Base-by-base conservation (phyloP, 192 early-diverging fungal species). In the Entomortierella beljakovae region DNA sequence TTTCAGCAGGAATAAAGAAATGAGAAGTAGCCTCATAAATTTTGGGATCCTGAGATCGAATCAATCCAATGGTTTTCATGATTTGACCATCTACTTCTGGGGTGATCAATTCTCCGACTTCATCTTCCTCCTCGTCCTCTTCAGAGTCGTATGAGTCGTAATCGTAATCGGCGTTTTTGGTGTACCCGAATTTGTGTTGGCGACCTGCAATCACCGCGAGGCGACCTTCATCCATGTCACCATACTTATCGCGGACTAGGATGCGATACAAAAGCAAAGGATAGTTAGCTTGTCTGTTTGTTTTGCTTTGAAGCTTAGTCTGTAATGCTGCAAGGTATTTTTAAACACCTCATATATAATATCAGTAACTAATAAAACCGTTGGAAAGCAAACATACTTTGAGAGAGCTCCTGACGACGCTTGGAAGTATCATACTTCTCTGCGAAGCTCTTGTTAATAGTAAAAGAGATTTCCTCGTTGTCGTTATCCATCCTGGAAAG, bases 81-180 rank as follows among this genome's bases (percentile, higher is more conserved):
- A 99, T 98, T 80, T 97, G 94, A 8, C 90, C 92, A 64, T 99
- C 96, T 10, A 98, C 75, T 32, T 92, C 94, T 7, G 96, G 94
- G 6, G 96, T 96, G 10, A 96, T 83, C 25, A 98, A 85, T 61
- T 90, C 90, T 34, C 90, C 94, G 50, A 84, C 81, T 63, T 93
- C 92, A 74, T 95, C 94, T 66, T 95, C 94, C 28, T 91, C 91
- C 28, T 89, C 91, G 35, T 92, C 92, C 8, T 77, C 74, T 31
- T 89, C 89, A 23, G 88, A 90, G 43, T 88, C 88, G 35, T 83
- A 87, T 1, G 88, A 87, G 20, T 85, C 84, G 29, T 81, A 84
- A 3, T 82, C 84, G 56, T 89, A 83, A n/a, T 80, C 71, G 13
- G 61, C 57, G 26, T 84, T 72, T 42, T 77, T 70, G 52, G 70